These are phyloP conservation scores for Fusarium nematophilum DNA, from an alignment of 2,329 filamentous ascomycete genomes.

Conservation along the genomic window DNA sequence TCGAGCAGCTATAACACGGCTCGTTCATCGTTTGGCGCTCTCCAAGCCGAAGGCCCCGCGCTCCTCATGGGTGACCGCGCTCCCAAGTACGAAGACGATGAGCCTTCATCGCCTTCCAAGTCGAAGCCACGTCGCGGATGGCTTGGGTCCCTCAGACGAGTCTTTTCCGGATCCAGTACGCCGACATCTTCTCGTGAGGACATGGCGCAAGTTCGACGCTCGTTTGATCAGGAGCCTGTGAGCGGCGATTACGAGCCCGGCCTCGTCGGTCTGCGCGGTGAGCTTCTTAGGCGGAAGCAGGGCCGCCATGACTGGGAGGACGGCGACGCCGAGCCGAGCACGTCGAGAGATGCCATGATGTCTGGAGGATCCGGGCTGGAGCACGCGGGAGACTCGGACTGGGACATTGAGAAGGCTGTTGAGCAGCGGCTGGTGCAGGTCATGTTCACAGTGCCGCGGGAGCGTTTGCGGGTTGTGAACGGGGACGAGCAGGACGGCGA, in stretches of 20 bases:
- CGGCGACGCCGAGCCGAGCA: conserved; percentile 21
- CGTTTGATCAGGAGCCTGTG: conserved; percentile 47
- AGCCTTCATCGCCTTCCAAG: conserved; percentile 67
- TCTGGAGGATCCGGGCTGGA: conserved; percentile 46
- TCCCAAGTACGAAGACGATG: conserved; percentile 50
- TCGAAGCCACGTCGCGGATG: conserved; percentile 68
- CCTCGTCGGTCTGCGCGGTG: conserved; percentile 57
- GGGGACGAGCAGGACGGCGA: conserved; percentile 62
- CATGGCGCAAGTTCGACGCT: conserved; percentile 46
- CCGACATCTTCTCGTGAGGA: conserved; percentile 43
- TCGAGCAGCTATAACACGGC: conserved; percentile 65
- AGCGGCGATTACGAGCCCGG: conserved; percentile 59
- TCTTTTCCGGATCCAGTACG: conserved; percentile 62
- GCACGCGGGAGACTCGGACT: conserved; percentile 69
- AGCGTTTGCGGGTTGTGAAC: conserved; percentile 90
- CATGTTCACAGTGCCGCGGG: conserved; percentile 94
- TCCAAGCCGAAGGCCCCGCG: conserved; percentile 65
- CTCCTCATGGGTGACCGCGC: conserved; percentile 54
- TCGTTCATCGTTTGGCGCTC: conserved; percentile 61
- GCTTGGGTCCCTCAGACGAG: conserved; percentile 75
- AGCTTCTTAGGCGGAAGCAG: conserved; percentile 65
- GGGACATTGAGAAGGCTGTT: conserved; percentile 81
- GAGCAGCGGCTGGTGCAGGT: conserved; percentile 80
- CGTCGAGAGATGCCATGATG: conserved; percentile 34
- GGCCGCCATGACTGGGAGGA: conserved; percentile 66